phyloP scores from a whole-genome alignment of 73 alveolate genomes.

The Effrenium voratum region DNA sequence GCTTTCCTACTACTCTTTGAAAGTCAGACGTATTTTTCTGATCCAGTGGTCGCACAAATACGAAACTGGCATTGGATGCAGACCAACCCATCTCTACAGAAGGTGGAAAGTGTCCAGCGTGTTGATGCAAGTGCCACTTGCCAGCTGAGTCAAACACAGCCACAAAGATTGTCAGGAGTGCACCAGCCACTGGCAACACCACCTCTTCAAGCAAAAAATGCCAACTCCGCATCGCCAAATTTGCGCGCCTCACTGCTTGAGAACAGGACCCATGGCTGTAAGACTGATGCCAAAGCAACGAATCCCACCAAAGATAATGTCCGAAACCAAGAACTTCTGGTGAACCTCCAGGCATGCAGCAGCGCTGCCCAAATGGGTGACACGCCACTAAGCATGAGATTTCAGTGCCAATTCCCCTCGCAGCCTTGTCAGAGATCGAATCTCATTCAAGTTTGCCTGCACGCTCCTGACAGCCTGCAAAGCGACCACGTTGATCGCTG shows the following conservation, averaged over 20 bases:
- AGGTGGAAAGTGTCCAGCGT: no score
- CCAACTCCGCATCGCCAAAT: neutral
- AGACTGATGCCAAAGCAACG: slow-evolving; percentile 56
- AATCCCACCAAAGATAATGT: slow-evolving; percentile 73
- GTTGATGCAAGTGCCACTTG: neutral
- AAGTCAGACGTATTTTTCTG: neutral
- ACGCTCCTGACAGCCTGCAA: slow-evolving; percentile 77
- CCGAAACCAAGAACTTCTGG: slow-evolving; percentile 66
- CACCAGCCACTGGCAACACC: slow-evolving; percentile 86
- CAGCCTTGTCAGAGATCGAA: slow-evolving; percentile 72
- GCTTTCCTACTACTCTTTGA: neutral
- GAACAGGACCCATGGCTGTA: slow-evolving; percentile 75
- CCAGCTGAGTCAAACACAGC: slow-evolving; percentile 14
- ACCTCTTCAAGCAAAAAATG: neutral
- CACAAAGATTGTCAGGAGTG: slow-evolving; percentile 65
- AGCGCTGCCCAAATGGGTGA: neutral
- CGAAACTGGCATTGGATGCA: no score
- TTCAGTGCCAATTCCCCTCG: neutral
- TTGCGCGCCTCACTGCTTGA: slow-evolving; percentile 58
- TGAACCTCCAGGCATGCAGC: slow-evolving; percentile 22
- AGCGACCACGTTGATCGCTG: neutral
- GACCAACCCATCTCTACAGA: no score
- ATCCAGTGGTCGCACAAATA: no score
- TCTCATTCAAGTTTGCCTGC: slow-evolving; percentile 49
- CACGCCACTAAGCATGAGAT: no score